These are phyloP conservation scores for Boletales sp. DNA, from an alignment of 768 basidiomycete genomes.

Conservation along the genomic window DNA sequence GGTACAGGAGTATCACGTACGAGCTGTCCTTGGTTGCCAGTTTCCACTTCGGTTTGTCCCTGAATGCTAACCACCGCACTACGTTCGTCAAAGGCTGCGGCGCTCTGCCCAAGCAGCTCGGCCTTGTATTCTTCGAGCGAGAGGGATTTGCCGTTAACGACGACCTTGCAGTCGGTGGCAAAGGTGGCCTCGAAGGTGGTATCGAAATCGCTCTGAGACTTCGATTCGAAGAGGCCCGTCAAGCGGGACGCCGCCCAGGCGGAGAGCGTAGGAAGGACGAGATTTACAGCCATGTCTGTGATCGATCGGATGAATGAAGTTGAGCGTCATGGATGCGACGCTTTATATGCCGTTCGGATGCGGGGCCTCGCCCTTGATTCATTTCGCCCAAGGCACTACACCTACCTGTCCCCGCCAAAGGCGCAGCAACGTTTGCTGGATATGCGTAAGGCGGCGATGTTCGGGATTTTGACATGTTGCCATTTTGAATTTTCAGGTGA, in stretches of 20 bases:
- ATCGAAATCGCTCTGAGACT: slow-evolving; percentile 32
- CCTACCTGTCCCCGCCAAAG: too few relatives aligned
- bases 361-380: not conserved
- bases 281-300: slow-evolving; percentile 22
- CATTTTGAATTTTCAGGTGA: not conserved
- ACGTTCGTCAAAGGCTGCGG: slow-evolving; percentile 13
- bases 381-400: not conserved
- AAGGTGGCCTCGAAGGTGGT: slow-evolving; percentile 41
- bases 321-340: not conserved
- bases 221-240: slow-evolving; percentile 36
- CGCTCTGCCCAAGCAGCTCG: slow-evolving; percentile 31
- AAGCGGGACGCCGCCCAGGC: slow-evolving; percentile 41
- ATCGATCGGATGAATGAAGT: too few relatives aligned
- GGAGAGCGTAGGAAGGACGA: slow-evolving; percentile 40
- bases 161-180: slow-evolving; percentile 32
- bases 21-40: slow-evolving; percentile 24
- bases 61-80: slow-evolving; percentile 21
- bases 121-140: slow-evolving; percentile 40
- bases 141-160: slow-evolving; percentile 39
- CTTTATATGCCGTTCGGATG: slow-evolving; percentile 10
- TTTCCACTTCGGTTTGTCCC: slow-evolving; percentile 25
- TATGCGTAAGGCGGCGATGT: too few relatives aligned
- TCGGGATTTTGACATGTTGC: slow-evolving; percentile 6
- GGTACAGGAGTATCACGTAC: slow-evolving; percentile 6
- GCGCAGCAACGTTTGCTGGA: too few relatives aligned